Conservation (phyloP, 192 early-diverging fungal species). For the Coemansia sp. region DNA sequence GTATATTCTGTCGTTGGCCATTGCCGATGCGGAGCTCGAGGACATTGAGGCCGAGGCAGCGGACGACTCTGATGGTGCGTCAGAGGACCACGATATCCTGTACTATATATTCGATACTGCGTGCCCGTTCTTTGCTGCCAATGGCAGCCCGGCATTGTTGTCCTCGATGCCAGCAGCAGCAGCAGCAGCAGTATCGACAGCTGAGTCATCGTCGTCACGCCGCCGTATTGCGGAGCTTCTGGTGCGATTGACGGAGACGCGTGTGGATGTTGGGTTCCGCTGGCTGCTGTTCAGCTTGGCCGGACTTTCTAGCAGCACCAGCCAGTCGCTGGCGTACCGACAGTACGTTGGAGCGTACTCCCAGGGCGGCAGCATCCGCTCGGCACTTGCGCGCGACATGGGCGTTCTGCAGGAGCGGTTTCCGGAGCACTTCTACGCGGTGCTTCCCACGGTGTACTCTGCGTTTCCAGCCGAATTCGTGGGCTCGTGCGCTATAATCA, state of each 20-base stretch:
- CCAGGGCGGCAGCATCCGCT: slow-evolving; percentile 19
- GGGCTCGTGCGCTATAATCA: slow-evolving; percentile 34
- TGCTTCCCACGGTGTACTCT: slow-evolving; percentile 36
- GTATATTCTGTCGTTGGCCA: slow-evolving; percentile 37
- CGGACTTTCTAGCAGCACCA: neutral
- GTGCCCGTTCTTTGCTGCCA: neutral
- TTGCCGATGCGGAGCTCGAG: slow-evolving; percentile 38
- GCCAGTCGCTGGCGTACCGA: slow-evolving; percentile 9
- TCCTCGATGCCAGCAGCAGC: neutral
- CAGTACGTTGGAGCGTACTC: slow-evolving; percentile 21
- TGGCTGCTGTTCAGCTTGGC: slow-evolving; percentile 21
- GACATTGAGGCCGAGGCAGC: slow-evolving; percentile 50
- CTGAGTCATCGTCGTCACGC: neutral
- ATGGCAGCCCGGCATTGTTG: neutral
- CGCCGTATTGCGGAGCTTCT: slow-evolving; percentile 21
- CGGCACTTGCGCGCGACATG: slow-evolving; percentile 51
- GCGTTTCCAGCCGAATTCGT: slow-evolving; percentile 44
- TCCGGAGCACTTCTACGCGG: slow-evolving; percentile 37
- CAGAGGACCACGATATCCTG: slow-evolving; percentile 35
- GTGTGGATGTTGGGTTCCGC: slow-evolving; percentile 45
- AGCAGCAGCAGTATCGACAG: neutral
- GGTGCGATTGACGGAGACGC: slow-evolving; percentile 25
- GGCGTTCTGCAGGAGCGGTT: slow-evolving; percentile 54
- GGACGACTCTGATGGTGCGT: slow-evolving; percentile 22
- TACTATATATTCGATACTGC: slow-evolving; percentile 12